Evolutionary conservation across 78 protist species (phyloP), one percentile per base, ranked within the genome.

Genomic region (Trichosphaerium sp.): DNA sequence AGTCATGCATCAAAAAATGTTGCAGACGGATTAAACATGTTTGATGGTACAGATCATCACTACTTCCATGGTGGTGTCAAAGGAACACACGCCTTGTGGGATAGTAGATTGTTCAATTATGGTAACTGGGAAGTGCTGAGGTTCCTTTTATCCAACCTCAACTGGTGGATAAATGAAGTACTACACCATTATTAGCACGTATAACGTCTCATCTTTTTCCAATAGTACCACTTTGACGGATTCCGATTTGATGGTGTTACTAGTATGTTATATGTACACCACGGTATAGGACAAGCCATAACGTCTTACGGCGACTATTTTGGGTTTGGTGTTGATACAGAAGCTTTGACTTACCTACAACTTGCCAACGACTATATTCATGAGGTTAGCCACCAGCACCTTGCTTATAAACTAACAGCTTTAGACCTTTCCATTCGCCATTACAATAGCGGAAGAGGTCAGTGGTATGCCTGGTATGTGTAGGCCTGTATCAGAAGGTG

Each of bases 171-270:
- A 23, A n/a, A n/a, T n/a, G n/a, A n/a, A n/a, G n/a, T n/a, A n/a
- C n/a, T n/a, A n/a, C n/a, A n/a, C n/a, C n/a, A n/a, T n/a, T n/a
- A n/a, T n/a, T n/a, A n/a, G n/a, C n/a, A n/a, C n/a, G n/a, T n/a
- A n/a, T n/a, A n/a, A n/a, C n/a, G n/a, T n/a, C n/a, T n/a, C n/a
- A n/a, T n/a, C n/a, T 88, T 35, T 32, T 28, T 77, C 14, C 91
- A 87, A 0, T 83, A 67, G 31, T 95, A 80, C 82, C 49, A 54
- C 5, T 78, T 95, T 34, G 99, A 95, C 61, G 99, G 99, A 23
- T 92, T 92, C 87, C 87, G 99, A 51, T 93, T 95, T 67, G 99
- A 95, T 60, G 97, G 93, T 41, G 92, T 85, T 5, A 84, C 90
- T 0, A 80, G 92, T 5, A 77, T 88, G 95, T 49, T 95, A 28